Percentiles rank a stretch among this genome's conserved stretches.
phyloP scores from a whole-genome alignment of 2,329 filamentous ascomycete species.

The Drechslerella coelobrocha region DNA sequence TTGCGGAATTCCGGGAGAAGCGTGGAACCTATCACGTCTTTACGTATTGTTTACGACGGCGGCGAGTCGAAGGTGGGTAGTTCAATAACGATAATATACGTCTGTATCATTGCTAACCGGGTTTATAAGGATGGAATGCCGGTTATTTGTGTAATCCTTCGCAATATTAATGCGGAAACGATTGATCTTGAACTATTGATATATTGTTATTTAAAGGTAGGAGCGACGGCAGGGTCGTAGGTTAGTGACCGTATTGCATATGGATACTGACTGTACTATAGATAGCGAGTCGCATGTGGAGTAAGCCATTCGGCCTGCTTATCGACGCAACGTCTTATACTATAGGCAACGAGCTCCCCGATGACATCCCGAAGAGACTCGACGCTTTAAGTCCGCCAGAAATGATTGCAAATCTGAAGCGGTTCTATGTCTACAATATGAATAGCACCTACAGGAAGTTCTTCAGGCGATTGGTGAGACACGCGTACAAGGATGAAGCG shows the following conservation, averaged over 20 bases:
- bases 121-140: constrained; percentile 66
- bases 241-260: too few relatives aligned
- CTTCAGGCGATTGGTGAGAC: constrained; percentile 69
- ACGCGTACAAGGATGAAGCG: constrained; percentile 67
- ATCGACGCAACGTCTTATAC: constrained; percentile 75
- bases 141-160: constrained; percentile 72
- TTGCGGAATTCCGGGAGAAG: constrained; percentile 71
- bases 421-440: constrained; percentile 76
- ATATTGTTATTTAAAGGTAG: constrained; percentile 72
- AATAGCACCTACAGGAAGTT: constrained; percentile 74
- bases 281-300: constrained; percentile 74
- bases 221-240: too few relatives aligned
- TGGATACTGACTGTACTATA: constrained; percentile 56
- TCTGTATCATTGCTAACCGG: constrained; percentile 54
- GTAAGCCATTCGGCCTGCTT: constrained; percentile 71
- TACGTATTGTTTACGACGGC: constrained; percentile 72
- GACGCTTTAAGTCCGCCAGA: constrained; percentile 69
- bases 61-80: constrained; percentile 68
- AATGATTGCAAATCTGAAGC: constrained; percentile 66
- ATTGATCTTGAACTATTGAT: constrained; percentile 71
- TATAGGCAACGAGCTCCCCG: constrained; percentile 70
- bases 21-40: constrained; percentile 70
- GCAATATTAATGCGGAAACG: constrained; percentile 70
- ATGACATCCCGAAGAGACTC: constrained; percentile 70
- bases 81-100: constrained; percentile 56